Percentiles rank a stretch among this genome's conserved stretches.
phyloP scores from a whole-genome alignment of 2,329 filamentous ascomycete species.

The Biscogniauxia mediterranea region DNA sequence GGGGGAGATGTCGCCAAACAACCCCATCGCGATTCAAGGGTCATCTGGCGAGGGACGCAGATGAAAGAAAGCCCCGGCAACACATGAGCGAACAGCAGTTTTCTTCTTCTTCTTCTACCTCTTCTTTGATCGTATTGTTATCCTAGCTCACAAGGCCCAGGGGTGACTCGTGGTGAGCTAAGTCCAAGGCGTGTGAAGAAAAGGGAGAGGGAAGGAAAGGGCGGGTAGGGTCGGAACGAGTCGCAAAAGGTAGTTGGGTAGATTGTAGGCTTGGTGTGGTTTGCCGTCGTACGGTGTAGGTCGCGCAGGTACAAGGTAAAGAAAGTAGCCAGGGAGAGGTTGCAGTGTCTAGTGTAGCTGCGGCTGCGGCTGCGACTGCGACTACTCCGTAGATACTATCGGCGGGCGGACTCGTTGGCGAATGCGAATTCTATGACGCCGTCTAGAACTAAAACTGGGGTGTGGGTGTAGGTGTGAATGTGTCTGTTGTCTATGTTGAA shows the following conservation, averaged over 20 bases:
- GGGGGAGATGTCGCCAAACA: conserved; percentile 73
- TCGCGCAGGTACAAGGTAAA: background rate
- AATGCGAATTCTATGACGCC: background rate
- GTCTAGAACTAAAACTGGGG: background rate
- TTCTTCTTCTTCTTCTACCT: background rate
- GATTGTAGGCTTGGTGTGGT: background rate
- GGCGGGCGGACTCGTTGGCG: background rate
- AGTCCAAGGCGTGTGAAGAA: background rate
- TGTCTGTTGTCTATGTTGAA: no score
- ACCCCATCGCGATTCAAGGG: conserved; percentile 59
- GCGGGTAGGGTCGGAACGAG: no score
- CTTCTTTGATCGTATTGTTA: background rate
- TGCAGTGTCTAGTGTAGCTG: background rate
- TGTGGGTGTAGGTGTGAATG: no score
- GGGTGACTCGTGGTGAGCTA: no score
- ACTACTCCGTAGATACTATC: no score
- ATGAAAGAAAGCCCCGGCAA: conserved; percentile 19
- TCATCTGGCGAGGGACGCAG: conserved; percentile 44
- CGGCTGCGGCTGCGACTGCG: no score
- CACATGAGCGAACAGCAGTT: conserved; percentile 19
- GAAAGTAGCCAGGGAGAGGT: background rate
- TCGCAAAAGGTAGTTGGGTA: no score
- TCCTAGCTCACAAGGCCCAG: background rate
- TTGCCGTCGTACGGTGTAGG: background rate
- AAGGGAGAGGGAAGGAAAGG: background rate